A percentile compares a stretch with the other conserved stretches of the same genome.
These are phyloP conservation scores for Colletotrichum horii DNA, from an alignment of 2,329 filamentous ascomycete genomes.

Conservation along the genomic window DNA sequence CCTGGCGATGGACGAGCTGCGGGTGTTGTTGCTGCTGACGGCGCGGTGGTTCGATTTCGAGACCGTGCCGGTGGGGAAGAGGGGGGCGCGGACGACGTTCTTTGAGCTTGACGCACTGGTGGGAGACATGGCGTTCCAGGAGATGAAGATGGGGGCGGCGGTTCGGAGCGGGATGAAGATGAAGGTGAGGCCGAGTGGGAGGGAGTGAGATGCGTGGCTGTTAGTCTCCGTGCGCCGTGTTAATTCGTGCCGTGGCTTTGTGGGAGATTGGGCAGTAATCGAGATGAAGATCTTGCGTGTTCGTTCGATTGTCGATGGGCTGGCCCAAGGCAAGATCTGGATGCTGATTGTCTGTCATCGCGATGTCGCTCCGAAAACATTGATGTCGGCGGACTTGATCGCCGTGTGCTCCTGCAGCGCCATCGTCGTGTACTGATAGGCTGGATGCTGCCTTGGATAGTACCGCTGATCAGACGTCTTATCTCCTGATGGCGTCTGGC, in stretches of 20 bases:
- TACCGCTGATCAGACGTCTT: neutral
- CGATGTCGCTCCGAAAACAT: neutral
- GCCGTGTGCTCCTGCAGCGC: neutral
- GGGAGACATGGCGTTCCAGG: conserved; percentile 24
- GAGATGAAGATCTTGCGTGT: neutral
- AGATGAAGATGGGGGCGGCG: conserved; percentile 15
- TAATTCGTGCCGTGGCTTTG: neutral
- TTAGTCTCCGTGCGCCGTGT: neutral
- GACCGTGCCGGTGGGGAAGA: conserved; percentile 13
- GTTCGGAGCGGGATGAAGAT: conserved; percentile 1
- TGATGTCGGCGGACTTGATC: neutral
- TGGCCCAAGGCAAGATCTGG: neutral
- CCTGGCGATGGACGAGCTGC: conserved; percentile 35
- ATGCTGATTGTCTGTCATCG: neutral
- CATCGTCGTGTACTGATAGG: neutral
- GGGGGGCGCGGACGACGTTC: conserved; percentile 5
- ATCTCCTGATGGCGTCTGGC: neutral
- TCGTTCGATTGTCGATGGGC: neutral
- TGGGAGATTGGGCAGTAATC: neutral
- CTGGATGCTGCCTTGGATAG: neutral
- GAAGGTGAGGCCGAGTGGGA: neutral
- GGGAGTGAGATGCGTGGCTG: neutral
- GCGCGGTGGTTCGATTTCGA: conserved; percentile 27
- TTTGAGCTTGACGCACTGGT: conserved; percentile 26
- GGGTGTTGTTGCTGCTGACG: conserved; percentile 25